These are phyloP conservation scores for Escovopsis sp. DNA, from an alignment of 2,329 filamentous ascomycete species.

Conservation along the genomic window DNA sequence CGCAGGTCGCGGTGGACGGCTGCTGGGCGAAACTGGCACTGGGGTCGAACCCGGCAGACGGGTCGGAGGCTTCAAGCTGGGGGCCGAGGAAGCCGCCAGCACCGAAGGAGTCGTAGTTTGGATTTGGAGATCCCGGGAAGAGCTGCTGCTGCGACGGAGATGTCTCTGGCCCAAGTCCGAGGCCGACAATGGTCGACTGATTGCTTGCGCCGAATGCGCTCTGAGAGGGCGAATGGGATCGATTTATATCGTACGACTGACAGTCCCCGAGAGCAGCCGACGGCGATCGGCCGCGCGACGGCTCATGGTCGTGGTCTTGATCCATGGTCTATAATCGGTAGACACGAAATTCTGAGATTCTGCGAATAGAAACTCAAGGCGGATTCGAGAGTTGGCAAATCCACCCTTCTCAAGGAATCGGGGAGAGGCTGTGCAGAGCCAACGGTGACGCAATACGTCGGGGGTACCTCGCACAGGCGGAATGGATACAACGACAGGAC, in stretches of 20 bases:
- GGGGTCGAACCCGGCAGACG: constrained; percentile 25
- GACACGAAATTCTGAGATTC: background rate
- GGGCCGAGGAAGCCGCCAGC: constrained; percentile 35
- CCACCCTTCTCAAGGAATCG: constrained; percentile 31
- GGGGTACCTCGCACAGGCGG: constrained; percentile 6
- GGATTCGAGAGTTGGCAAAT: constrained; percentile 18
- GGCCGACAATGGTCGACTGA: constrained; percentile 20
- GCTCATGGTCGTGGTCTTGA: constrained; percentile 29
- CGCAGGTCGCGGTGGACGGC: constrained; percentile 18
- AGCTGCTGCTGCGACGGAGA: constrained; percentile 29
- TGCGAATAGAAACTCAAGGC: constrained; percentile 20
- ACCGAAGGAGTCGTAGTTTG: constrained; percentile 30
- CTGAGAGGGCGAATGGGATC: constrained; percentile 49
- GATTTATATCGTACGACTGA: constrained; percentile 50
- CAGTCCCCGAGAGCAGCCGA: constrained; percentile 36
- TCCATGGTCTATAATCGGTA: constrained; percentile 21
- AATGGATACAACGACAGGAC: constrained; percentile 2
- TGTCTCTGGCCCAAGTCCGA: constrained; percentile 42
- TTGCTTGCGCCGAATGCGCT: constrained; percentile 36
- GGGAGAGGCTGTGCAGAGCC: constrained; percentile 19
- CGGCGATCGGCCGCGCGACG: constrained; percentile 41
- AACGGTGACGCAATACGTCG: constrained; percentile 10
- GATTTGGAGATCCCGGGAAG: constrained; percentile 13
- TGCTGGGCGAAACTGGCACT: constrained; percentile 31
- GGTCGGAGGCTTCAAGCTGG: constrained; percentile 24